A percentile compares a stretch with the other conserved stretches of the same genome.
Conservation (phyloP, 1,284 basidiomycete genomes). For the Moniliella sp. region DNA sequence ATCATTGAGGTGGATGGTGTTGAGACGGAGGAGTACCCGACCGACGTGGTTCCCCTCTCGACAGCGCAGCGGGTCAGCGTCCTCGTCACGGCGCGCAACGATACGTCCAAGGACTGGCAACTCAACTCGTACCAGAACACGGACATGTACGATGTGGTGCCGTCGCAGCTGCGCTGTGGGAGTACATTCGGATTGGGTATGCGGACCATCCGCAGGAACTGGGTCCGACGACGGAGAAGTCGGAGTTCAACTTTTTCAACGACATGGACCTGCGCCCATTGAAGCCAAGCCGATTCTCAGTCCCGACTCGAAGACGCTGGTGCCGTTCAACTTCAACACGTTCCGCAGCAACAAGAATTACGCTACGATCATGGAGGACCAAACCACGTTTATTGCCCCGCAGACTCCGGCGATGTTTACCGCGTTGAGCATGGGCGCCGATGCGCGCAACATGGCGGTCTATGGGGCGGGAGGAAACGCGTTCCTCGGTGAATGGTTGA, state of each 20-base stretch:
- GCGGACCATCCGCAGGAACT: conserved; percentile 30
- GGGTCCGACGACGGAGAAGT: conserved; percentile 30
- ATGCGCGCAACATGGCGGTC: conserved; percentile 1
- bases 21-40: conserved; percentile 51
- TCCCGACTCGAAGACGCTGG: neutral
- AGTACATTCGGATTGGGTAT: conserved; percentile 35
- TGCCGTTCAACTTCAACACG: neutral
- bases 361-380: conserved; percentile 36
- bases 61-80: conserved; percentile 85
- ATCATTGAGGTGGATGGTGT: conserved; percentile 73
- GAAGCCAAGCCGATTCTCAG: conserved; percentile 6
- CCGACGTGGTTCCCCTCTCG: conserved; percentile 50
- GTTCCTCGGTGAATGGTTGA: conserved; percentile 51
- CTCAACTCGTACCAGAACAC: conserved; percentile 71
- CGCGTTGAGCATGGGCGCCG: conserved; percentile 42
- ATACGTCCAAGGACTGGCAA: conserved; percentile 59
- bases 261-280: conserved; percentile 36
- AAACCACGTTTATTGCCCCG: conserved; percentile 19
- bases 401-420: conserved; percentile 4
- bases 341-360: conserved; percentile 3
- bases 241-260: conserved; percentile 36
- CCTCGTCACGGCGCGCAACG: conserved; percentile 67
- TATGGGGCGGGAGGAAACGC: conserved; percentile 34
- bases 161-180: conserved; percentile 11
- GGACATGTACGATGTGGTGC: conserved; percentile 36